Percentiles rank a stretch among this genome's conserved stretches.
These are phyloP conservation scores for Arctium lappa DNA, from an alignment of 129 eudicot species.

Conservation along the genomic window DNA sequence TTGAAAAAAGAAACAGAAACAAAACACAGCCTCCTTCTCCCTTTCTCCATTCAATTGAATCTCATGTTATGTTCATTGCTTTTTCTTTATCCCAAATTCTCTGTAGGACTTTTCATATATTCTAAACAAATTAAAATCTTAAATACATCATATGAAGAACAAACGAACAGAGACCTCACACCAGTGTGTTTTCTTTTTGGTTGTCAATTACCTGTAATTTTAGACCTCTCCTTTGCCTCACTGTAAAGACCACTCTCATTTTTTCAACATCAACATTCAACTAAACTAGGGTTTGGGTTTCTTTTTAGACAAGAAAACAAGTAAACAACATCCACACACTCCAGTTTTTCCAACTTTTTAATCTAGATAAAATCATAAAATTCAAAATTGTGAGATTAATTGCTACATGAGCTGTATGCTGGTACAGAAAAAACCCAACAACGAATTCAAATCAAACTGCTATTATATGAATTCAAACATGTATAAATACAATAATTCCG, in stretches of 20 bases:
- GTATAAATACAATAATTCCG: background rate
- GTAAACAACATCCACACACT: background rate
- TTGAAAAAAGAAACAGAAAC: background rate
- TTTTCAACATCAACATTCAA: background rate
- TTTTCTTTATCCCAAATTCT: conserved; percentile 31
- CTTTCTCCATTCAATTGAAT: conserved; percentile 41
- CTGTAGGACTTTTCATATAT: background rate
- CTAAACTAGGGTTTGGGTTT: background rate
- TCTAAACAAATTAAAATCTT: conserved; percentile 17
- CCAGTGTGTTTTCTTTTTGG: conserved; percentile 18
- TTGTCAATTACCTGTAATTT: conserved; percentile 61
- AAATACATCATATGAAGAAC: conserved; percentile 23
- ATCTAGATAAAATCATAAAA: too few species aligned
- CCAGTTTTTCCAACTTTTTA: background rate
- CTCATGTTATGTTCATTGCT: conserved; percentile 26
- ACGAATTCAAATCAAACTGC: background rate
- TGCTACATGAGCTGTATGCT: too few species aligned
- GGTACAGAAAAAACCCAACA: background rate
- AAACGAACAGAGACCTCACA: conserved; percentile 31
- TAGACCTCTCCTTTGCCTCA: conserved; percentile 72
- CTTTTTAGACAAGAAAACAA: background rate
- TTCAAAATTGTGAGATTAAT: too few species aligned
- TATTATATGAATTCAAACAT: background rate
- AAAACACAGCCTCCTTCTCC: conserved; percentile 1
- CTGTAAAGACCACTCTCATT: conserved; percentile 85